Base-by-base conservation (phyloP, 768 basidiomycete species). In the Kwoniella europaea region DNA sequence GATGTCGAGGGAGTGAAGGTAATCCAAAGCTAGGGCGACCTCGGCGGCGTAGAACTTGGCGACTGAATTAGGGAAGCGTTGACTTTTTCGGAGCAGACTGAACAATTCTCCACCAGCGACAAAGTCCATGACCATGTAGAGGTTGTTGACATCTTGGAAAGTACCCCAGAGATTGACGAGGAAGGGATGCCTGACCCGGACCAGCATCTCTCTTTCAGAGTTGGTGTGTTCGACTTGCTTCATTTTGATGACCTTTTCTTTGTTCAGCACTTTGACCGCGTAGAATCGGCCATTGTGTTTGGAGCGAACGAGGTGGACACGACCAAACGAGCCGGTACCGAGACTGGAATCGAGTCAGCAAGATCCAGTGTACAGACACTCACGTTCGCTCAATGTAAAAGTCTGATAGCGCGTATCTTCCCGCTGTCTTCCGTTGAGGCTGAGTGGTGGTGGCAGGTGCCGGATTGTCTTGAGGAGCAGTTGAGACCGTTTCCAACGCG, bases 121-220 rank as follows among this genome's bases (percentile, higher is more conserved):
- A 71, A 84, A 84, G 69, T 84, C 84, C 84, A 84, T 84, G 22
- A 84, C 83, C 84, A 84, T 84, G 72, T 84, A 84, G 41, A 84
- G 71, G 65, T 84, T 84, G 69, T 80, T 80, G 15, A 84, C 76
- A 61, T 84, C 84, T 55, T 78, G 77, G 65, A 84, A 84, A 24
- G 84, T 84, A 91, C 95, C 95, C 94, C 94, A 98, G 4, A 98
- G 88, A 82, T 95, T 98, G 85, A 98, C 89, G 76, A 98, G 92
- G 84, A 98, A 84, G 16, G 84, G 84, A 71, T 84, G 84, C 24
- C 84, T 73, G 1, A 84, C 84, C 9, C 84, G 74, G 27, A 84
- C 84, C 46, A 84, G 75, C 84, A 84, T 84, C 69, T 84, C 83
- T 52, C 84, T 68, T 66, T 84, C 84, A 15, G 84, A 84, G 61